Evolutionary conservation across 805 yeast genomes (phyloP).

Genomic region (Yarrowia yakushimensis): DNA sequence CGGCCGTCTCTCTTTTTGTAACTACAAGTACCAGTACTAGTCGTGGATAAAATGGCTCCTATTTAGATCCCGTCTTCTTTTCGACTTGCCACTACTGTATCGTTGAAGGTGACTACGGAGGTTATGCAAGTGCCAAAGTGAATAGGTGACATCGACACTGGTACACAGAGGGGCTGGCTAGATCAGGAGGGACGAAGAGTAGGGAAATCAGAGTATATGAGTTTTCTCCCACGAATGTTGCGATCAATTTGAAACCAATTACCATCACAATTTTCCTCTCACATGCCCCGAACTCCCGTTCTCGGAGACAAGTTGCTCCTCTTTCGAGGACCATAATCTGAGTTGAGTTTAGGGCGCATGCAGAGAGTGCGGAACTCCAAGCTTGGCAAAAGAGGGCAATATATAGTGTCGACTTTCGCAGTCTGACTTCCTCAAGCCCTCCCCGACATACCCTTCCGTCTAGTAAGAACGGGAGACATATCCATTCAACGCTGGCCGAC

Average conservation of each 20-base stretch:
- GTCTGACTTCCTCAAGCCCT: slow-evolving; percentile 1
- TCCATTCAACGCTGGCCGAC: slow-evolving; percentile 24
- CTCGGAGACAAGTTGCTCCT: background rate
- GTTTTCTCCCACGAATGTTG: no score
- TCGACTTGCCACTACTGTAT: background rate
- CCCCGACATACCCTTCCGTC: slow-evolving; percentile 23
- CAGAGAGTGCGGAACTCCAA: no score
- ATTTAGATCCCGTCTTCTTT: background rate
- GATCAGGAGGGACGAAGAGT: no score
- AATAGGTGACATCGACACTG: background rate
- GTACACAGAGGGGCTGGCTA: background rate
- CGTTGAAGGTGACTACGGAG: slow-evolving; percentile 11
- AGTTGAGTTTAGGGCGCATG: background rate
- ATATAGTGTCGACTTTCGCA: slow-evolving; percentile 14
- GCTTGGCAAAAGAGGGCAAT: background rate
- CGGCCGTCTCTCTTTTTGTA: background rate
- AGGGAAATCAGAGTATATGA: background rate
- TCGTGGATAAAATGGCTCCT: no score
- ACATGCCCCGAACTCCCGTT: background rate
- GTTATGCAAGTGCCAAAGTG: slow-evolving; percentile 7
- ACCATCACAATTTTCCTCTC: background rate
- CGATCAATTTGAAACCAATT: background rate
- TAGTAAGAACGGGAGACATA: slow-evolving; percentile 25
- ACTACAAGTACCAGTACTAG: no score
- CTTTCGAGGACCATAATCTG: background rate